Percentiles rank a stretch among this genome's conserved stretches.
These are phyloP conservation scores for Colletotrichum plurivorum DNA, from an alignment of 2,329 filamentous ascomycete species.

Conservation along the genomic window DNA sequence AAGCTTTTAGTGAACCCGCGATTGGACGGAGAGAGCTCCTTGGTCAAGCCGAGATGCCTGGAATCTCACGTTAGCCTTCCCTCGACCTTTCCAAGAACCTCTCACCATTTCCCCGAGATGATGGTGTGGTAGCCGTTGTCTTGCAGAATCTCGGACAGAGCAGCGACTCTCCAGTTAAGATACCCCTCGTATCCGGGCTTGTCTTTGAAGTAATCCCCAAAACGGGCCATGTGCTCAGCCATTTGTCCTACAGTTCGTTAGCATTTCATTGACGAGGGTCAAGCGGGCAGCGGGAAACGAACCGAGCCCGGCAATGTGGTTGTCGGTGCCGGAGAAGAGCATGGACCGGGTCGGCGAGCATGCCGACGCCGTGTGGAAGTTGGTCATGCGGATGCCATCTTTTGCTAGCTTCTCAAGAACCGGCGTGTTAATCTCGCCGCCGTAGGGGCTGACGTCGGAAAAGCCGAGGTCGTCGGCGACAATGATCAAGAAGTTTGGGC, in stretches of 20 bases:
- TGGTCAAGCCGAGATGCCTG: constrained; percentile 52
- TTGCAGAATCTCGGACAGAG: constrained; percentile 46
- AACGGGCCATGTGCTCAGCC: constrained; percentile 54
- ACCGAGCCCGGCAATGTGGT: constrained; percentile 68
- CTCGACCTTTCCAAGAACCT: background rate
- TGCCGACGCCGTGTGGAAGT: constrained; percentile 71
- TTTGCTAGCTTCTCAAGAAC: constrained; percentile 57
- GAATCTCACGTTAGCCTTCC: constrained; percentile 14
- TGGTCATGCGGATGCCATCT: constrained; percentile 66
- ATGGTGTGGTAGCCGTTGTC: constrained; percentile 50
- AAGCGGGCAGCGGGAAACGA: background rate
- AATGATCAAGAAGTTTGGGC: constrained; percentile 52
- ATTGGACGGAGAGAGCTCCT: constrained; percentile 52
- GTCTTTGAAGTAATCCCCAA: constrained; percentile 25
- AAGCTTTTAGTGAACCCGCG: constrained; percentile 59
- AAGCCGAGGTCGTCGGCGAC: constrained; percentile 53
- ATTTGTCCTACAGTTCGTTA: constrained; percentile 52
- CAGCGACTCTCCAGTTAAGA: constrained; percentile 48
- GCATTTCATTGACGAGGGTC: background rate
- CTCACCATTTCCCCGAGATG: constrained; percentile 51
- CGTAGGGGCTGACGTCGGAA: constrained; percentile 49
- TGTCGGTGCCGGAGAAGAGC: constrained; percentile 72
- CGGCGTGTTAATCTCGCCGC: constrained; percentile 51
- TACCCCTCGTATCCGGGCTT: constrained; percentile 51
- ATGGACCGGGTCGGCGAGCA: constrained; percentile 72